Percentiles rank a stretch among this genome's conserved stretches.
These are phyloP conservation scores for Microbotryum intermedium DNA, from an alignment of 1,284 basidiomycete species.

Conservation along the genomic window DNA sequence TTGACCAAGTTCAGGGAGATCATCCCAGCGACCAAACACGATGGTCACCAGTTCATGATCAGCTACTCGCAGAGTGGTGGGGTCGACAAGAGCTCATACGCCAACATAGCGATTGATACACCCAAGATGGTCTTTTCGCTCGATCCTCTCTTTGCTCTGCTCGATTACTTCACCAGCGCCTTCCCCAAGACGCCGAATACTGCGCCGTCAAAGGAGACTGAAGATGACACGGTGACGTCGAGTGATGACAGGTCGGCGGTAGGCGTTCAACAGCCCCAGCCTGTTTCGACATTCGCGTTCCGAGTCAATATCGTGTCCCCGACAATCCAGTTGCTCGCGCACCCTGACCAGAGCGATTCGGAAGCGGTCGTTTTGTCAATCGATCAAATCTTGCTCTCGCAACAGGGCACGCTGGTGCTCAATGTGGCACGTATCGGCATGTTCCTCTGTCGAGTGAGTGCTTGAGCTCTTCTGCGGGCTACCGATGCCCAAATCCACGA, in stretches of 20 bases:
- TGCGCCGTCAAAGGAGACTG: slow-evolving; percentile 13
- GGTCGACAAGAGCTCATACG: slow-evolving; percentile 53
- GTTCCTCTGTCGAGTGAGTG: slow-evolving; percentile 60
- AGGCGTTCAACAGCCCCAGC: slow-evolving; percentile 15
- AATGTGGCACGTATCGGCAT: slow-evolving; percentile 80
- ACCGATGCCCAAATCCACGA: neutral
- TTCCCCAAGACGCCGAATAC: slow-evolving; percentile 37
- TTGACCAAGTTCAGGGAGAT: slow-evolving; percentile 84
- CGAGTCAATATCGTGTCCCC: slow-evolving; percentile 87
- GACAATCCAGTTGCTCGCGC: slow-evolving; percentile 79
- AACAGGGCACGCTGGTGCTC: slow-evolving; percentile 85
- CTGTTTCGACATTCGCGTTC: slow-evolving; percentile 46
- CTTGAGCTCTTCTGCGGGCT: neutral
- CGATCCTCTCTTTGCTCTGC: slow-evolving; percentile 80
- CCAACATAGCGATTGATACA: slow-evolving; percentile 82
- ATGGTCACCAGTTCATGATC: slow-evolving; percentile 84
- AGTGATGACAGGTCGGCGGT: slow-evolving; percentile 29
- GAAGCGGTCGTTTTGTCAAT: slow-evolving; percentile 83
- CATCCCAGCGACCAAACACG: slow-evolving; percentile 77
- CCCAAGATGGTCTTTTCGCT: slow-evolving; percentile 89
- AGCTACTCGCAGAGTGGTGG: slow-evolving; percentile 68
- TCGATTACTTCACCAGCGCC: slow-evolving; percentile 72
- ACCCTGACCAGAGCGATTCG: slow-evolving; percentile 68
- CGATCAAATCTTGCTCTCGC: slow-evolving; percentile 78
- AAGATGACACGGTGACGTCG: slow-evolving; percentile 27